Evolutionary conservation across 768 basidiomycete species (phyloP).

Genomic region (Kwoniella bestiolae): DNA sequence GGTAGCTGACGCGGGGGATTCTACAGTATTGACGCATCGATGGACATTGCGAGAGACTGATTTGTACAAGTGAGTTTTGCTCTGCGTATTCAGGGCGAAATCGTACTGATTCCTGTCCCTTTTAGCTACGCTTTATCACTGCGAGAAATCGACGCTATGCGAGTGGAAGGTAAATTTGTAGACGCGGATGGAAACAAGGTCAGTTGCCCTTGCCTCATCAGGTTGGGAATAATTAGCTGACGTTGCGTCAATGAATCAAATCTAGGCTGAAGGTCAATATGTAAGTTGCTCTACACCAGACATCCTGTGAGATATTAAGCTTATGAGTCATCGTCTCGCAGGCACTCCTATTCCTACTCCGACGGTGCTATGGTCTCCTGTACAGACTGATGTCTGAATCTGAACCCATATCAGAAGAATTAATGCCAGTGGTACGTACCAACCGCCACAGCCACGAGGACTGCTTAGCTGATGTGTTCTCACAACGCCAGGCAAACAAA

Average conservation of each 20-base stretch:
- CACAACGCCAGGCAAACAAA: constrained; percentile 81
- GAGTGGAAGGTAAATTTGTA: constrained; percentile 95
- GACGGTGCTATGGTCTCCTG: constrained; percentile 94
- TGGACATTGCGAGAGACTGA: constrained; percentile 88
- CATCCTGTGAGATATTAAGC: not conserved
- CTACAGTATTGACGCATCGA: constrained; percentile 86
- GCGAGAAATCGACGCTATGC: constrained; percentile 95
- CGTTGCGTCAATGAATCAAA: not conserved
- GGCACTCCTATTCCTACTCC: constrained; percentile 89
- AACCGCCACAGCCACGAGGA: no score
- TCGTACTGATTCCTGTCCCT: not conserved
- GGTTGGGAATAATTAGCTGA: not conserved
- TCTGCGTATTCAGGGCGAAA: not conserved
- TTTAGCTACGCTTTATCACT: constrained; percentile 86
- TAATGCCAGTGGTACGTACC: constrained; percentile 84
- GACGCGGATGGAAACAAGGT: constrained; percentile 84
- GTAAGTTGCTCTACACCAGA: constrained; percentile 62
- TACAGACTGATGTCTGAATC: constrained; percentile 90
- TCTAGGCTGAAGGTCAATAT: constrained; percentile 83
- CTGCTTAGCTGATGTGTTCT: not conserved
- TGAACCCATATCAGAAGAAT: constrained; percentile 95
- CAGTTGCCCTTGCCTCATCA: not conserved
- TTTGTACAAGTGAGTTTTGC: constrained; percentile 56
- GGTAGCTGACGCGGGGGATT: no score
- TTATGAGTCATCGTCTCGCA: constrained; percentile 51